These are phyloP conservation scores for Claviceps sp. DNA, from an alignment of 2,329 filamentous ascomycete species.

Conservation along the genomic window DNA sequence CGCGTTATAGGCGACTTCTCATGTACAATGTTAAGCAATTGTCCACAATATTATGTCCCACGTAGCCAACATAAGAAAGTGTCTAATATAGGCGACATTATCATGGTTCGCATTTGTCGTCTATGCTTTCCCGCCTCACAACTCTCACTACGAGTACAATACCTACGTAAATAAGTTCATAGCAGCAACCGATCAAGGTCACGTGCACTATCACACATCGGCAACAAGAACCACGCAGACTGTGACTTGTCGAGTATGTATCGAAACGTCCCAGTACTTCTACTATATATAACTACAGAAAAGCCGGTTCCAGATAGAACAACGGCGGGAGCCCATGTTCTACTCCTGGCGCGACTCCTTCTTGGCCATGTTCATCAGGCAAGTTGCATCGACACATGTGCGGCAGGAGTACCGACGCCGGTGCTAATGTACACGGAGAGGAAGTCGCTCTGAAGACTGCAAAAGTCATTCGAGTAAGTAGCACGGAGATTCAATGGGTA, in stretches of 20 bases:
- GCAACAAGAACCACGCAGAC: background rate
- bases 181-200: too few species aligned
- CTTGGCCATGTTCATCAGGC: background rate
- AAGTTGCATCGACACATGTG: too few species aligned
- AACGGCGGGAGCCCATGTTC: background rate
- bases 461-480: background rate
- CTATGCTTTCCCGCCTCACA: too few species aligned
- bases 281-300: constrained; percentile 4
- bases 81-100: too few species aligned
- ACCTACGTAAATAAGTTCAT: too few species aligned
- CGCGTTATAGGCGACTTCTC: too few species aligned
- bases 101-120: too few species aligned
- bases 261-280: background rate
- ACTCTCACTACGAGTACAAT: too few species aligned
- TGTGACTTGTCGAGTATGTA: background rate
- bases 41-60: too few species aligned
- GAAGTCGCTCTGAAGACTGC: background rate
- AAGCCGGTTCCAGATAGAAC: background rate
- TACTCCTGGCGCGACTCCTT: background rate
- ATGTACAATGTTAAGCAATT: too few species aligned
- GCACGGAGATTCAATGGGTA: background rate
- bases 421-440: background rate
- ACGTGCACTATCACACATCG: too few species aligned
- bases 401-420: background rate
- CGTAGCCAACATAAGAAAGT: too few species aligned